phyloP scores from a whole-genome alignment of 1,284 basidiomycete species.

The Malassezia caprae region DNA sequence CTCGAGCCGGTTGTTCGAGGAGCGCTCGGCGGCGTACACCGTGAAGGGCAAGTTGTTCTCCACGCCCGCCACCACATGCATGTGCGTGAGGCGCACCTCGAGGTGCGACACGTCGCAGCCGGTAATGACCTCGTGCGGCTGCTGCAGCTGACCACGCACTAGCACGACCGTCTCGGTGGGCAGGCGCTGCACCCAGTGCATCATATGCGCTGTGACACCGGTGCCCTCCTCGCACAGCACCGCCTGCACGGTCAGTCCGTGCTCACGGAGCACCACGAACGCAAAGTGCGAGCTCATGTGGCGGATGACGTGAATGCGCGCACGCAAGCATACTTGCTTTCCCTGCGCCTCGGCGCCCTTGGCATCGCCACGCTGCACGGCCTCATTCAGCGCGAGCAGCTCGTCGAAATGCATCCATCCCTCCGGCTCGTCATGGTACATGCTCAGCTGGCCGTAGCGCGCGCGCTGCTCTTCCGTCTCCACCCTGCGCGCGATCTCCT shows the following conservation, averaged over 20 bases:
- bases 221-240: slow-evolving; percentile 26
- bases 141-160: slow-evolving; percentile 31
- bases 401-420: slow-evolving; percentile 17
- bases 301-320: slow-evolving; percentile 37
- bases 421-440: slow-evolving; percentile 7
- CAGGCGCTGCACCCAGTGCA: slow-evolving; percentile 36
- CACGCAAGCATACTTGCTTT: slow-evolving; percentile 17
- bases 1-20: slow-evolving; percentile 24
- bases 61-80: slow-evolving; percentile 29
- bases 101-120: slow-evolving; percentile 29
- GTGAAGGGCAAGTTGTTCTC: slow-evolving; percentile 37
- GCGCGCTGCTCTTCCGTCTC: slow-evolving; percentile 35
- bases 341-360: slow-evolving; percentile 11
- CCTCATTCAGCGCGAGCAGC: slow-evolving; percentile 19
- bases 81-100: slow-evolving; percentile 35
- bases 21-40: slow-evolving; percentile 37
- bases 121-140: slow-evolving; percentile 30
- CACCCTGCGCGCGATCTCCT: slow-evolving; percentile 20
- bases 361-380: slow-evolving; percentile 6
- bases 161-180: slow-evolving; percentile 36
- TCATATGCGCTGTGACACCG: slow-evolving; percentile 33
- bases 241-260: slow-evolving; percentile 34
- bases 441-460: slow-evolving; percentile 21
- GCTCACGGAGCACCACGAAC: slow-evolving; percentile 40
- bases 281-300: slow-evolving; percentile 33